These are phyloP conservation scores for Spathaspora girioi DNA, from an alignment of 805 yeast genomes.

Conservation along the genomic window DNA sequence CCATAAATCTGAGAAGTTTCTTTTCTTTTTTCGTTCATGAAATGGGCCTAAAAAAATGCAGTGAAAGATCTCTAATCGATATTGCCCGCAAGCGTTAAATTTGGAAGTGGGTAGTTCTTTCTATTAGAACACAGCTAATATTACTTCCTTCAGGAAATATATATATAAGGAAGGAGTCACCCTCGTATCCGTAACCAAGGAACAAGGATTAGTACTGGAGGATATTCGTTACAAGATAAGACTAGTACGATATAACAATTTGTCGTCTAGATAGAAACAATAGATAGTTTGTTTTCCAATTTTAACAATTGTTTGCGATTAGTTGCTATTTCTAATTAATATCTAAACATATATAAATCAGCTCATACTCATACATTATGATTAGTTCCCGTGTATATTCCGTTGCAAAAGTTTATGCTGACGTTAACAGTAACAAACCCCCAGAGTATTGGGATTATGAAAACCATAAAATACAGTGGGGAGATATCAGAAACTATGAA, in stretches of 20 bases:
- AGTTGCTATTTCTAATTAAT: too few species aligned
- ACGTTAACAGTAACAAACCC: conserved; percentile 66
- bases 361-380: conserved; percentile 12
- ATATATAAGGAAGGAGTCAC: neutral
- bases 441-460: conserved; percentile 86
- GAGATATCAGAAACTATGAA: conserved; percentile 55
- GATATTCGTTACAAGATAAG: neutral
- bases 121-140: neutral
- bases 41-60: neutral
- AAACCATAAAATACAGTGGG: conserved; percentile 45
- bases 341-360: too few species aligned
- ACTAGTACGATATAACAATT: neutral
- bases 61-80: neutral
- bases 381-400: conserved; percentile 25
- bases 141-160: neutral
- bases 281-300: neutral
- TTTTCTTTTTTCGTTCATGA: neutral
- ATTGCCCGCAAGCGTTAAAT: neutral
- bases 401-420: conserved; percentile 60
- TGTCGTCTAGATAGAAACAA: neutral
- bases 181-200: neutral
- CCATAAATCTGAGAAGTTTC: neutral
- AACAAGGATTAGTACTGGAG: neutral
- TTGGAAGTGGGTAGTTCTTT: neutral
- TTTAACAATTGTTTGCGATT: neutral